A percentile compares a stretch with the other conserved stretches of the same genome.
Conservation (phyloP, 2,329 filamentous ascomycete species). For the Cladosporium sp. region DNA sequence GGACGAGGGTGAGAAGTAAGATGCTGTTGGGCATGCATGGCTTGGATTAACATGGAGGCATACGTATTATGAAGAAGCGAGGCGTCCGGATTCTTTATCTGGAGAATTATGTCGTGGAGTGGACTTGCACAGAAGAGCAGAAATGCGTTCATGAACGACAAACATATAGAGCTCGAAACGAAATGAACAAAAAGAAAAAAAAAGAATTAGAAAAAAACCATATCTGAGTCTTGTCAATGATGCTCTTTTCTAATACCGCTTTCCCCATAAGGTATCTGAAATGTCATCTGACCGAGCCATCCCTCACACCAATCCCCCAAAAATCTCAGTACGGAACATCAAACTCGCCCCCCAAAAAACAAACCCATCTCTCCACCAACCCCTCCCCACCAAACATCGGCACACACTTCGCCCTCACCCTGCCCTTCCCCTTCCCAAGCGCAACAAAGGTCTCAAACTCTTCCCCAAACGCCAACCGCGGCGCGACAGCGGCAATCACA, state of each 20-base stretch:
- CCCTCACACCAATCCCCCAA: neutral
- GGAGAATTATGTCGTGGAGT: neutral
- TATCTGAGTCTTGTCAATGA: neutral
- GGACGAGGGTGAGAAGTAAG: slow-evolving; percentile 38
- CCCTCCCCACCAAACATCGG: slow-evolving; percentile 1
- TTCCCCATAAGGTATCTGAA: neutral
- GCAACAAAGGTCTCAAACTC: slow-evolving; percentile 10
- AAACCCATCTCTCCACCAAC: slow-evolving; percentile 12
- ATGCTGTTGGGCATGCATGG: neutral
- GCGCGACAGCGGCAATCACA: slow-evolving; percentile 1
- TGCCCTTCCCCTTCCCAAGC: neutral
- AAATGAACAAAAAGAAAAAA: neutral
- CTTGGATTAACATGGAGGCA: neutral
- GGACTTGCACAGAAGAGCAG: neutral
- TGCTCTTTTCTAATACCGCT: neutral
- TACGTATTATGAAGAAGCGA: neutral
- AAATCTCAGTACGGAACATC: neutral
- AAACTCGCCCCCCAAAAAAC: slow-evolving; percentile 8
- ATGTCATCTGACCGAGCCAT: neutral
- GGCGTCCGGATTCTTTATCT: slow-evolving; percentile 7
- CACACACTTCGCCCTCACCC: neutral
- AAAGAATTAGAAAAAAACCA: neutral
- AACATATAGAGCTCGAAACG: slow-evolving; percentile 1
- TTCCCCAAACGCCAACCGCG: neutral
- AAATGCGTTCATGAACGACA: neutral